Conservation (phyloP, 2,329 filamentous ascomycete species). For the Paracoccidioides brasiliensis region DNA sequence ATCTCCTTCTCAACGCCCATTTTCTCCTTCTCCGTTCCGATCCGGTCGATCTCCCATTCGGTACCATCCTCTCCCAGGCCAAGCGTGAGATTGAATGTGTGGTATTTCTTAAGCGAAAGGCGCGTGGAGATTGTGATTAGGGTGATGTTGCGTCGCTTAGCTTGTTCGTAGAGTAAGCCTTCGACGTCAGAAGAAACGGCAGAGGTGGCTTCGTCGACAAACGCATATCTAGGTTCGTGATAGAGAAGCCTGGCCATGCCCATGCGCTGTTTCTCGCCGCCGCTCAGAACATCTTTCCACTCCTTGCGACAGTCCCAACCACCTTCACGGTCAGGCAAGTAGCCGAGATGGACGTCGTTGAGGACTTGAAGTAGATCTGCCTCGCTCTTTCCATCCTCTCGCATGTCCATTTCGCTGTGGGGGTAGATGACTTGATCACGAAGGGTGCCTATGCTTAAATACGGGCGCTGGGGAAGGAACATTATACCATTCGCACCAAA, state of each 20-base stretch:
- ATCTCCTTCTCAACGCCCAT: conserved; percentile 85
- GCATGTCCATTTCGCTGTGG: conserved; percentile 90
- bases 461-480: conserved; percentile 91
- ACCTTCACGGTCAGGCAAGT: conserved; percentile 81
- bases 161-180: conserved; percentile 80
- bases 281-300: conserved; percentile 96
- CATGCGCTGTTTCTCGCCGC: conserved; percentile 94
- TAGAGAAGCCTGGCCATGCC: conserved; percentile 82
- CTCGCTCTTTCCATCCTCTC: conserved; percentile 62
- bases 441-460: conserved; percentile 80
- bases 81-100: conserved; percentile 78
- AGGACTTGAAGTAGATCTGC: conserved; percentile 64
- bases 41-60: conserved; percentile 84
- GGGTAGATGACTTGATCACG: conserved; percentile 98
- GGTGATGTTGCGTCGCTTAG: conserved; percentile 87
- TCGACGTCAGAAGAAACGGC: conserved; percentile 92
- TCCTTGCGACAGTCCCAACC: conserved; percentile 95
- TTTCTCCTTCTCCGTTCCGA: conserved; percentile 88
- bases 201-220: conserved; percentile 90
- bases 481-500: conserved; percentile 86
- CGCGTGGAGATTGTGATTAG: conserved; percentile 92
- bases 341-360: conserved; percentile 73
- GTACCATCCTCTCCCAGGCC: conserved; percentile 69
- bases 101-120: conserved; percentile 88
- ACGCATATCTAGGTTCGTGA: conserved; percentile 86